A percentile compares a stretch with the other conserved stretches of the same genome.
Conservation (phyloP, 768 basidiomycete species). For the Trametes punicea region DNA sequence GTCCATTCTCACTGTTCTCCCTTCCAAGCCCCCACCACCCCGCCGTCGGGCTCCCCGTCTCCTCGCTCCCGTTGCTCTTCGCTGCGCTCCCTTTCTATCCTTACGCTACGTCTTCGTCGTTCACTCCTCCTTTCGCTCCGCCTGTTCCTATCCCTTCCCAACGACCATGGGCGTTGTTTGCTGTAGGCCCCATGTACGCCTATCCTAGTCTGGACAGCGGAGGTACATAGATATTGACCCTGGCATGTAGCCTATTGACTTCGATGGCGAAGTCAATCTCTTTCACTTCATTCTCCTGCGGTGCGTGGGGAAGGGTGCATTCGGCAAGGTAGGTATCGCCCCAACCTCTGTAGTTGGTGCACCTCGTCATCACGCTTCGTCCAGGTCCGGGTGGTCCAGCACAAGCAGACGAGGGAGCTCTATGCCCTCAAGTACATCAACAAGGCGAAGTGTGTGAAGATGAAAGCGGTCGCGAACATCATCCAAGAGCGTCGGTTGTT, state of each 20-base stretch:
- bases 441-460: constrained; percentile 95
- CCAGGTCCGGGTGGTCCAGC: constrained; percentile 98
- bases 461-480: constrained; percentile 97
- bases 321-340: constrained; percentile 78
- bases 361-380: constrained; percentile 1
- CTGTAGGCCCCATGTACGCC: constrained; percentile 72
- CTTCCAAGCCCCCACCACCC: constrained; percentile 13
- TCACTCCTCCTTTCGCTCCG: constrained; percentile 1
- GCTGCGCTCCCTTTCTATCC: constrained; percentile 6
- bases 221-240: background rate
- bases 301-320: constrained; percentile 98
- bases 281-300: constrained; percentile 95
- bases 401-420: constrained; percentile 95
- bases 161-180: constrained; percentile 76
- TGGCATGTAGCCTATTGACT: constrained; percentile 76
- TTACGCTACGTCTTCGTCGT: constrained; percentile 7
- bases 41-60: constrained; percentile 16
- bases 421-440: constrained; percentile 99
- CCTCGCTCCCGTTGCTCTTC: constrained; percentile 6
- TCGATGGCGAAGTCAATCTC: constrained; percentile 92
- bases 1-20: background rate
- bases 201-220: background rate
- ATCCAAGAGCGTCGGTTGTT: constrained; percentile 92
- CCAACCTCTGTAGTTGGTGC: constrained; percentile 16
- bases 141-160: constrained; percentile 18